Conservation (phyloP, 345 rosid genomes). For the Ceriops zippeliana region DNA sequence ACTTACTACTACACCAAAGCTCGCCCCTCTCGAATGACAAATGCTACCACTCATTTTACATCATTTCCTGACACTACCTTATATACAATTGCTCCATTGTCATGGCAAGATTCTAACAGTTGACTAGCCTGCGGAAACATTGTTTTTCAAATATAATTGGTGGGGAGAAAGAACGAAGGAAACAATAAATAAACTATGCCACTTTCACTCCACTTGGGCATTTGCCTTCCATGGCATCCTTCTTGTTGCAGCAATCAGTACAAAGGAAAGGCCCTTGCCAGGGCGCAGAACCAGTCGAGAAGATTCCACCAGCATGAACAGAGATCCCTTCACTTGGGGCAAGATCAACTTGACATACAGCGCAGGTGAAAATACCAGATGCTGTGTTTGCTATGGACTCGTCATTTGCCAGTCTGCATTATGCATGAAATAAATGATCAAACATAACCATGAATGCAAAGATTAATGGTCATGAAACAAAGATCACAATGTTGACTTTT, state of each 20-base stretch:
- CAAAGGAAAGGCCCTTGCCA: slow-evolving; percentile 98
- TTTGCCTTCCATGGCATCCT: slow-evolving; percentile 97
- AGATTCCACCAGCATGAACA: slow-evolving; percentile 72
- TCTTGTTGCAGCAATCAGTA: slow-evolving; percentile 65
- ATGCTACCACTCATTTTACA: slow-evolving; percentile 24
- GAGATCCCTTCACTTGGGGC: slow-evolving; percentile 78
- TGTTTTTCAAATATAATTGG: slow-evolving; percentile 1
- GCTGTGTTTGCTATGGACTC: slow-evolving; percentile 38
- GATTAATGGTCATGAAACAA: no score
- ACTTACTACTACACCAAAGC: no score
- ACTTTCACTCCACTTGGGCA: slow-evolving; percentile 73
- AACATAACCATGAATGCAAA: background rate
- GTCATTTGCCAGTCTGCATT: slow-evolving; percentile 60
- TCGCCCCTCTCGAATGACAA: background rate
- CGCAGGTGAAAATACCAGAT: slow-evolving; percentile 68
- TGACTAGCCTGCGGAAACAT: slow-evolving; percentile 22
- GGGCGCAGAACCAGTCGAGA: slow-evolving; percentile 63
- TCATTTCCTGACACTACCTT: slow-evolving; percentile 24
- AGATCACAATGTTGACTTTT: no score
- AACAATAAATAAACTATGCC: slow-evolving; percentile 28
- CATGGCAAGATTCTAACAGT: slow-evolving; percentile 19
- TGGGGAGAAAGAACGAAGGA: slow-evolving; percentile 30
- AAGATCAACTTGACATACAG: slow-evolving; percentile 75
- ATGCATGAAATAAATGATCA: background rate
- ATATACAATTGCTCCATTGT: slow-evolving; percentile 31